Evolutionary conservation across 495 filamentous ascomycete genomes (phyloP).

Genomic region (Aspergillus ostianus): DNA sequence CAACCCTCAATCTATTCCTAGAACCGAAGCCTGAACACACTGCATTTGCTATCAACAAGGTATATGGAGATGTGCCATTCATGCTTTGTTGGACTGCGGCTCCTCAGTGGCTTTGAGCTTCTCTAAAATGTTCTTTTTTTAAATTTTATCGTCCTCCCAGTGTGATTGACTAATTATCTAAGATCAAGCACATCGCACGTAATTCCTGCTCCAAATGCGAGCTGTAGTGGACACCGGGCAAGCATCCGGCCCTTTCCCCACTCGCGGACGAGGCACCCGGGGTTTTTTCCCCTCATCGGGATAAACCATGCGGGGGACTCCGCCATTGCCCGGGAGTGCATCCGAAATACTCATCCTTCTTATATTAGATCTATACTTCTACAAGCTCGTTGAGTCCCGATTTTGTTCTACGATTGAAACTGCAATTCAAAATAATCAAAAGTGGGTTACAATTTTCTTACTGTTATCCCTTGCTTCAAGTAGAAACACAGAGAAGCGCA

Average conservation of each 20-base stretch:
- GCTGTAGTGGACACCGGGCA: constrained; percentile 7
- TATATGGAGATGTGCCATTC: too few species aligned
- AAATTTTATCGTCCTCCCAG: too few species aligned
- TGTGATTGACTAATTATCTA: too few species aligned
- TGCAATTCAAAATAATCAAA: not conserved
- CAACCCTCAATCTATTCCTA: too few species aligned
- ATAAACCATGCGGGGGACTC: constrained; percentile 1
- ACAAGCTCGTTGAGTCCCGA: not conserved
- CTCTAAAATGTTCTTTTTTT: too few species aligned
- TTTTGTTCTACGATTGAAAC: not conserved
- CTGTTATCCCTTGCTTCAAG: not conserved
- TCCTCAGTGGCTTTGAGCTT: too few species aligned
- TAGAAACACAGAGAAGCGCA: not conserved
- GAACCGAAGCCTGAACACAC: too few species aligned
- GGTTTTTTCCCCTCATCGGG: constrained; percentile 7
- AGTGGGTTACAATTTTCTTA: not conserved
- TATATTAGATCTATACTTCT: not conserved
- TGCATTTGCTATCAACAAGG: too few species aligned
- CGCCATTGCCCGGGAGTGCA: constrained; percentile 4
- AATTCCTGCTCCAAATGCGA: too few species aligned
- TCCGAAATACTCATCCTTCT: constrained; percentile 5
- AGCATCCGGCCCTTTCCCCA: constrained; percentile 13
- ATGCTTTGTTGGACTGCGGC: too few species aligned
- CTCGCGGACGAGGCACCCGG: constrained; percentile 13
- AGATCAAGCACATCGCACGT: too few species aligned